A percentile compares a stretch with the other conserved stretches of the same genome.
Evolutionary conservation across 148 eudicot genomes (phyloP).

Genomic region (Rhododendron mucronatum): DNA sequence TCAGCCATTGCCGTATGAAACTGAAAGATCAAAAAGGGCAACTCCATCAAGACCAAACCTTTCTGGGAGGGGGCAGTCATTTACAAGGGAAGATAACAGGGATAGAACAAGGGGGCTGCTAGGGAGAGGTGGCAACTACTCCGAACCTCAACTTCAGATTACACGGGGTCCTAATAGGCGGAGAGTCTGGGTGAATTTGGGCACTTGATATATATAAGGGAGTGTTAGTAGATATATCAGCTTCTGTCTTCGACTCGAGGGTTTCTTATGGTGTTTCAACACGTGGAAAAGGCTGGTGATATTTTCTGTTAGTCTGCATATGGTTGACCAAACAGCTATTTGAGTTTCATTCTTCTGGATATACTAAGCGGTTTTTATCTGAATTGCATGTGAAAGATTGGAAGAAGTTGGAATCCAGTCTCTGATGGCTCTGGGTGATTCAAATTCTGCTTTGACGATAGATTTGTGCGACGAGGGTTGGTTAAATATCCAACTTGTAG

Average conservation of each 20-base stretch:
- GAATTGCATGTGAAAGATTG: background rate
- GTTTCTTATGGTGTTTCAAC: background rate
- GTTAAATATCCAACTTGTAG: background rate
- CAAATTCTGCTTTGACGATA: background rate
- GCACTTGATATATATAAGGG: background rate
- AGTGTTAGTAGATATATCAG: background rate
- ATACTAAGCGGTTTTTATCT: background rate
- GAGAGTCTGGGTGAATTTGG: constrained; percentile 14
- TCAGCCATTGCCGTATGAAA: constrained; percentile 32
- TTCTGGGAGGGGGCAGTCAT: constrained; percentile 5
- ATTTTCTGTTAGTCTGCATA: background rate
- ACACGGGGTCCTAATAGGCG: constrained; percentile 27
- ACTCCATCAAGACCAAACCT: constrained; percentile 17
- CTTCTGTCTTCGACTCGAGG: background rate
- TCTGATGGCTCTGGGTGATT: background rate
- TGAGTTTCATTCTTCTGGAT: background rate
- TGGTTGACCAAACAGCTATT: background rate
- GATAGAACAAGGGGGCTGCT: constrained; percentile 13
- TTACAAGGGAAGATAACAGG: constrained; percentile 14
- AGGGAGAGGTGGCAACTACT: constrained; percentile 5
- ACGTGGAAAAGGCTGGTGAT: background rate
- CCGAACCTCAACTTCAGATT: constrained; percentile 16
- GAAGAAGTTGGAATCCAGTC: background rate
- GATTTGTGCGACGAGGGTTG: background rate
- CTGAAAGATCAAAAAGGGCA: constrained; percentile 9